Conservation (phyloP, 441 rosid species). For the Jatropha multifida region DNA sequence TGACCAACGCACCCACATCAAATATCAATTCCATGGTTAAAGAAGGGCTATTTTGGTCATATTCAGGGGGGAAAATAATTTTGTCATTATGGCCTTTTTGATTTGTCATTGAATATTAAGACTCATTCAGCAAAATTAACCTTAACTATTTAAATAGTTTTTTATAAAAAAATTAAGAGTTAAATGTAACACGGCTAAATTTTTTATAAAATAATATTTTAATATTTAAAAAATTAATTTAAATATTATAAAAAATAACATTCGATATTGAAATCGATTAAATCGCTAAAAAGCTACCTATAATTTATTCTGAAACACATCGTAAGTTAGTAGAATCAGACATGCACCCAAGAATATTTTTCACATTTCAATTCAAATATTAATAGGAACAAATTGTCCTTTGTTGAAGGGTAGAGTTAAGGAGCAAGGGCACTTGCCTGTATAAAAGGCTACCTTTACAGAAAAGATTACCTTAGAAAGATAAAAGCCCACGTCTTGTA, state of each 20-base stretch:
- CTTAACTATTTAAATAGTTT: too few relatives aligned
- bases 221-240: too few relatives aligned
- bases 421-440: too few relatives aligned
- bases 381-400: neutral
- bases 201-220: too few relatives aligned
- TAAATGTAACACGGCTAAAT: too few relatives aligned
- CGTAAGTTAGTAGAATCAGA: neutral
- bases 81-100: neutral
- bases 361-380: neutral
- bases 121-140: too few relatives aligned
- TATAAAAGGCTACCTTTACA: too few relatives aligned
- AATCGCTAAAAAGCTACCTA: too few relatives aligned
- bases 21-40: neutral
- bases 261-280: too few relatives aligned
- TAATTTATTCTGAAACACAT: too few relatives aligned
- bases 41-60: constrained; percentile 8
- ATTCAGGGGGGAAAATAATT: neutral
- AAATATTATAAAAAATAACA: too few relatives aligned
- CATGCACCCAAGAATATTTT: neutral
- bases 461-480: neutral
- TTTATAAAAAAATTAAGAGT: too few relatives aligned
- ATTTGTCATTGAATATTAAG: neutral
- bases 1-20: neutral
- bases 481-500: constrained; percentile 5
- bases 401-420: neutral